A percentile compares a stretch with the other conserved stretches of the same genome.
phyloP scores from a whole-genome alignment of 2,329 filamentous ascomycete genomes.

The Fusarium albidum region DNA sequence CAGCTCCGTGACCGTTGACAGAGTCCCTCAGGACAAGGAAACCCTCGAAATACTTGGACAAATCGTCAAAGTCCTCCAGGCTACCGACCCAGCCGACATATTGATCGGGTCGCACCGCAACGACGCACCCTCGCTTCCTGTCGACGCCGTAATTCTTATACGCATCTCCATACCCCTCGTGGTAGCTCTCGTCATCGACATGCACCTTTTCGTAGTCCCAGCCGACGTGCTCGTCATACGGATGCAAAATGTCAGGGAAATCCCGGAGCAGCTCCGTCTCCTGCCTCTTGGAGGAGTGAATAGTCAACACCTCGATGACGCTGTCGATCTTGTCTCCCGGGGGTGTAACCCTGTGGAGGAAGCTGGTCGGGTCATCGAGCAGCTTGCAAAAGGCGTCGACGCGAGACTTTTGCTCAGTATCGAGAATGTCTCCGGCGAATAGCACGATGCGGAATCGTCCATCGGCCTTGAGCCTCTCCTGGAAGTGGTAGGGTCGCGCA shows the following conservation, averaged over 20 bases:
- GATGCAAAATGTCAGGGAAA: slow-evolving; percentile 56
- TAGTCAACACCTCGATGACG: slow-evolving; percentile 66
- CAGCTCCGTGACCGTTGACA: too few relatives aligned
- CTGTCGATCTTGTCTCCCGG: slow-evolving; percentile 12
- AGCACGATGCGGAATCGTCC: slow-evolving; percentile 67
- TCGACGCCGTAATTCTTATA: slow-evolving; percentile 67
- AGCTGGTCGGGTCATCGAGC: slow-evolving; percentile 48
- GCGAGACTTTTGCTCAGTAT: slow-evolving; percentile 44
- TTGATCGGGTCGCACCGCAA: slow-evolving; percentile 72
- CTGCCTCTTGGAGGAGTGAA: slow-evolving; percentile 62
- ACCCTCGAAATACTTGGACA: neutral
- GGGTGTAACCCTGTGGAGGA: slow-evolving; percentile 20
- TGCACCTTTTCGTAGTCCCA: slow-evolving; percentile 67
- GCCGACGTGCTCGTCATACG: slow-evolving; percentile 51
- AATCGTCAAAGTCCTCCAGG: slow-evolving; percentile 42
- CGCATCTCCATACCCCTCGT: slow-evolving; percentile 59
- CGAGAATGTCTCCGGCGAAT: slow-evolving; percentile 67
- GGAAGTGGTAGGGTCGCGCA: slow-evolving; percentile 65
- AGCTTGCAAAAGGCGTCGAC: slow-evolving; percentile 6
- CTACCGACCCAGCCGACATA: slow-evolving; percentile 61
- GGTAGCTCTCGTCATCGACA: slow-evolving; percentile 61
- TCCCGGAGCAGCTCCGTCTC: slow-evolving; percentile 62
- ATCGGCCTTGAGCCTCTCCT: slow-evolving; percentile 62
- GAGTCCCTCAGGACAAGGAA: too few relatives aligned
- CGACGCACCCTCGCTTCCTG: slow-evolving; percentile 58